Percentiles rank a stretch among this genome's conserved stretches.
These are phyloP conservation scores for Castanospermum australe DNA, from an alignment of 306 rosid species.

Conservation along the genomic window DNA sequence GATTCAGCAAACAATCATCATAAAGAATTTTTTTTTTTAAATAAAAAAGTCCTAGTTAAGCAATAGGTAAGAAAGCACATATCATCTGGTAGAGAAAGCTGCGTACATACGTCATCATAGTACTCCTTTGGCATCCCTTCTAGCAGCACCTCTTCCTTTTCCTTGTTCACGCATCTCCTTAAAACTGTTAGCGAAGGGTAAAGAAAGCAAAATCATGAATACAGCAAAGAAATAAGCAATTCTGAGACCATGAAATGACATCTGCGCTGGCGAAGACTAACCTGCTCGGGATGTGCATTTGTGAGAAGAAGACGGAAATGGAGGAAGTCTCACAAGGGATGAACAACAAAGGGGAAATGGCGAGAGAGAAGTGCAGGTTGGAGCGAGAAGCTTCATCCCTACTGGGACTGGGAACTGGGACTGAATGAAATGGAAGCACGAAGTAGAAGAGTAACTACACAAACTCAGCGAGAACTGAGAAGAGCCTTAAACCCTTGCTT, in stretches of 20 bases:
- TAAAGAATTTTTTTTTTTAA: too few species aligned
- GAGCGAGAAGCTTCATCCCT: slow-evolving; percentile 29
- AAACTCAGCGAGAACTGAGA: too few species aligned
- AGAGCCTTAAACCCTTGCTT: too few species aligned
- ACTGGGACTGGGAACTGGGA: neutral
- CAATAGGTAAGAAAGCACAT: neutral
- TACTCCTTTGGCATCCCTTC: slow-evolving; percentile 89
- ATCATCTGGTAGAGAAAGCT: neutral
- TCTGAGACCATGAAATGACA: neutral
- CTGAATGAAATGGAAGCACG: neutral
- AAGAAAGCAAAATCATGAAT: slow-evolving; percentile 15
- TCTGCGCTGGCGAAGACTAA: slow-evolving; percentile 16
- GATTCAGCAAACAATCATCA: too few species aligned
- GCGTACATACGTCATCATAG: slow-evolving; percentile 81
- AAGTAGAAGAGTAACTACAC: neutral
- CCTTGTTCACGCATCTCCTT: slow-evolving; percentile 52
- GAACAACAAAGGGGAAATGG: slow-evolving; percentile 22
- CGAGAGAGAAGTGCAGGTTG: slow-evolving; percentile 25
- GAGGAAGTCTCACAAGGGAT: slow-evolving; percentile 7
- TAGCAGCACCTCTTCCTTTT: slow-evolving; percentile 60
- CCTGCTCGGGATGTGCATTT: slow-evolving; percentile 46
- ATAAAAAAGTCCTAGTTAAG: too few species aligned
- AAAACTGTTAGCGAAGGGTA: slow-evolving; percentile 51
- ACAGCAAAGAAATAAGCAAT: neutral
- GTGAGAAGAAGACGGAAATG: slow-evolving; percentile 3